Conservation (phyloP, 2,329 filamentous ascomycete genomes). For the Diaporthe longicolla region DNA sequence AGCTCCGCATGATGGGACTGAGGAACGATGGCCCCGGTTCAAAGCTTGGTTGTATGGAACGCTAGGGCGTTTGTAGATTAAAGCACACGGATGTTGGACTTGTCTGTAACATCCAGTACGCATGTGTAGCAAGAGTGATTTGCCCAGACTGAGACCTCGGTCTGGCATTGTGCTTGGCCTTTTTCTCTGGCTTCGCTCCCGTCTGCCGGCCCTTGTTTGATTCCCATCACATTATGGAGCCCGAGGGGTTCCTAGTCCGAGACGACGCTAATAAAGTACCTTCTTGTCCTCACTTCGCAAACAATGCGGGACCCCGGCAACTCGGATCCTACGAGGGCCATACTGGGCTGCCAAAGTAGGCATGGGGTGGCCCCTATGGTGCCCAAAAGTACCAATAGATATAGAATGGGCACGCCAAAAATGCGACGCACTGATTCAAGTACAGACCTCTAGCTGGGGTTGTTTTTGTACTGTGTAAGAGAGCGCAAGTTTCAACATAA, state of each 20-base stretch:
- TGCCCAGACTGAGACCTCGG: neutral
- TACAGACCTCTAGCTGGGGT: neutral
- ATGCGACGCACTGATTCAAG: constrained; percentile 31
- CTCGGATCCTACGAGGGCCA: neutral
- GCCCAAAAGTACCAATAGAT: neutral
- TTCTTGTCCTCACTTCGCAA: neutral
- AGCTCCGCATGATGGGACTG: too few species aligned
- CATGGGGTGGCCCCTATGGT: neutral
- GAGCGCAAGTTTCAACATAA: neutral
- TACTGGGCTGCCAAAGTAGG: neutral
- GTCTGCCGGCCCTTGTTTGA: neutral
- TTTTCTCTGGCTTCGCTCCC: neutral
- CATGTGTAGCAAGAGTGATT: neutral
- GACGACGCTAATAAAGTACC: neutral
- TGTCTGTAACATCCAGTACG: neutral
- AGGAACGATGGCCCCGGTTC: too few species aligned
- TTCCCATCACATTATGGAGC: neutral
- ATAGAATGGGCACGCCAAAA: constrained; percentile 2
- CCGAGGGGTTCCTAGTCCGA: neutral
- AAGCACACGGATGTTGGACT: too few species aligned
- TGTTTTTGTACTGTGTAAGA: neutral
- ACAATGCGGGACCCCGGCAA: constrained; percentile 18
- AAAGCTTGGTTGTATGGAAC: neutral
- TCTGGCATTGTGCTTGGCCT: neutral
- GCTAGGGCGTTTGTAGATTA: neutral